A percentile compares a stretch with the other conserved stretches of the same genome.
Evolutionary conservation across 2,329 filamentous ascomycete genomes (phyloP).

Genomic region (Botrytis fabae): DNA sequence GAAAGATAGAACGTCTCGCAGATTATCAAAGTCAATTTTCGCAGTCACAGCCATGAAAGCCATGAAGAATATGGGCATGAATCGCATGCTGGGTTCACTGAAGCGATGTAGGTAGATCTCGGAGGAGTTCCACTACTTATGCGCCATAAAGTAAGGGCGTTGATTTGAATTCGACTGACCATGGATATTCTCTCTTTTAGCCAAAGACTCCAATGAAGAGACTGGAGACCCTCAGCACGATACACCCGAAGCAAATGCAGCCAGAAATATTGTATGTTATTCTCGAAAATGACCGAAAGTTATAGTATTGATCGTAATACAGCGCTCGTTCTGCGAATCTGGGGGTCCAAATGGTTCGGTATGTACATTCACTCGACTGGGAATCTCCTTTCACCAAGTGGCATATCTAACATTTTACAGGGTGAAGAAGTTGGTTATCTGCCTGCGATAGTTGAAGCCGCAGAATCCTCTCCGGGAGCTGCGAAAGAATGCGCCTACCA

Average conservation of each 20-base stretch:
- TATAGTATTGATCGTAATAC: constrained; percentile 25
- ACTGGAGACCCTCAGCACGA: constrained; percentile 46
- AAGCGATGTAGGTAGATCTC: constrained; percentile 34
- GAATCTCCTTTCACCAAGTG: not conserved
- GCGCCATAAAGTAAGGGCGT: constrained; percentile 1
- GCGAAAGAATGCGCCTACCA: constrained; percentile 77
- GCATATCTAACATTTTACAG: constrained; percentile 44
- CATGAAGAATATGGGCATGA: constrained; percentile 41
- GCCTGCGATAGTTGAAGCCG: constrained; percentile 88
- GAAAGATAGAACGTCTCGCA: not conserved
- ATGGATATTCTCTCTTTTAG: constrained; percentile 15
- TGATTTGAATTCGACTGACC: constrained; percentile 8
- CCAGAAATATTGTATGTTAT: constrained; percentile 63
- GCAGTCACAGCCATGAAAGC: constrained; percentile 37
- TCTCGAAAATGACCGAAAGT: constrained; percentile 22
- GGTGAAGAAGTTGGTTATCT: constrained; percentile 91
- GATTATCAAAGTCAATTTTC: not conserved
- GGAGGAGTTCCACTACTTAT: constrained; percentile 26
- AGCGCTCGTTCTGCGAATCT: constrained; percentile 83
- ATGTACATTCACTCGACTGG: constrained; percentile 37
- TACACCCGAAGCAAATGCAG: constrained; percentile 66
- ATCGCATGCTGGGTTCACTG: constrained; percentile 39
- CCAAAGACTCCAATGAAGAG: constrained; percentile 28
- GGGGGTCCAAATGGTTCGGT: constrained; percentile 59
- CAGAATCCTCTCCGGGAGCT: constrained; percentile 86